Percentiles rank a stretch among this genome's conserved stretches.
phyloP scores from a whole-genome alignment of 352 stramenopile genomes.

The Elongisporangium undulatum region DNA sequence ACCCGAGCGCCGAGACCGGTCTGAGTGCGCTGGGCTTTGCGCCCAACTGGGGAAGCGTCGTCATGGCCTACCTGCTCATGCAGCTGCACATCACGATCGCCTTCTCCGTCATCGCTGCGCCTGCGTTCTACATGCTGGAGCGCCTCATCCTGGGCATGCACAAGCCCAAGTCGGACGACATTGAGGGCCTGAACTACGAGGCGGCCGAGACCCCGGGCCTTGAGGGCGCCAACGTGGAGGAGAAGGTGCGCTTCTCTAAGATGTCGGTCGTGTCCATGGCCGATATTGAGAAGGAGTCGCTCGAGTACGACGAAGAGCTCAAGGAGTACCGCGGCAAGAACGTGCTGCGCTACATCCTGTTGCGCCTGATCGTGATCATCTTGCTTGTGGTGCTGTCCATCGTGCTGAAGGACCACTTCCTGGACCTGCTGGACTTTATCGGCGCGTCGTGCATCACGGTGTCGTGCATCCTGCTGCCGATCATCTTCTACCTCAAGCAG shows the following conservation, averaged over 20 bases:
- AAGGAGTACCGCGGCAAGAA: conserved; percentile 28
- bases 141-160: conserved; percentile 35
- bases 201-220: conserved; percentile 1
- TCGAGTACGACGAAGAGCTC: conserved; percentile 17
- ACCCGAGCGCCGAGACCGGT: too few relatives aligned
- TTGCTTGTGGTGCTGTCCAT: conserved; percentile 29
- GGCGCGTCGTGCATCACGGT: conserved; percentile 29
- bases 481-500: conserved; percentile 46
- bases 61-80: conserved; percentile 29
- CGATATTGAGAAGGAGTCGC: conserved; percentile 24
- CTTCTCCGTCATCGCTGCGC: conserved; percentile 32
- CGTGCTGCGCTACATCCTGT: conserved; percentile 20
- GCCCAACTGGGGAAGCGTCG: conserved; percentile 14
- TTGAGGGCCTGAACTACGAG: conserved; percentile 7
- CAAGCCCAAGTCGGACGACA: conserved; percentile 23
- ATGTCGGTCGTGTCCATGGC: conserved; percentile 9
- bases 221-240: conserved; percentile 8
- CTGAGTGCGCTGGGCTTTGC: conserved; percentile 13
- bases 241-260: conserved; percentile 24
- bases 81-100: conserved; percentile 34
- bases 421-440: conserved; percentile 48
- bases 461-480: conserved; percentile 33
- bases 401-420: conserved; percentile 34
- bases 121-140: conserved; percentile 32
- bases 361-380: conserved; percentile 28